These are phyloP conservation scores for Amphichorda felina DNA, from an alignment of 2,329 filamentous ascomycete genomes.

Conservation along the genomic window DNA sequence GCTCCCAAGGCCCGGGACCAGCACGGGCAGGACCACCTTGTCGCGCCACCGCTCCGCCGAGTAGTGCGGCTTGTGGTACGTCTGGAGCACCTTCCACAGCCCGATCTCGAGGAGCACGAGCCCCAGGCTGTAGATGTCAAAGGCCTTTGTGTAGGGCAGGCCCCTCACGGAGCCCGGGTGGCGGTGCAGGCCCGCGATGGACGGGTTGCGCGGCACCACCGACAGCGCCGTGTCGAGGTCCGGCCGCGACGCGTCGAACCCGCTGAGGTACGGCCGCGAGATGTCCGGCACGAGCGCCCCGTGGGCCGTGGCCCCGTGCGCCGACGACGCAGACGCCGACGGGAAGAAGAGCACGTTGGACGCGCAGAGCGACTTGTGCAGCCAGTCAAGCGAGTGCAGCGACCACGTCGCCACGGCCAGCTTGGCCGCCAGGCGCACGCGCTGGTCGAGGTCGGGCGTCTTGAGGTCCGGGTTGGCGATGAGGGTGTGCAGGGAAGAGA, in stretches of 20 bases:
- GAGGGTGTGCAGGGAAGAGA: slow-evolving; percentile 25
- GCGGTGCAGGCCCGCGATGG: slow-evolving; percentile 30
- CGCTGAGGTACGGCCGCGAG: slow-evolving; percentile 31
- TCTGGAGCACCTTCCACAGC: slow-evolving; percentile 30
- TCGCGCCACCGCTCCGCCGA: slow-evolving; percentile 28
- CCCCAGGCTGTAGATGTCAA: slow-evolving; percentile 41
- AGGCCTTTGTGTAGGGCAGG: slow-evolving; percentile 31
- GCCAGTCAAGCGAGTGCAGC: slow-evolving; percentile 41
- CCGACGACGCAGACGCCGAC: slow-evolving; percentile 21
- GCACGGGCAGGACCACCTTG: slow-evolving; percentile 23
- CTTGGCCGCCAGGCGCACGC: slow-evolving; percentile 26
- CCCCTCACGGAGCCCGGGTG: slow-evolving; percentile 30
- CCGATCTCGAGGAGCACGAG: slow-evolving; percentile 38
- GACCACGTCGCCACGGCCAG: slow-evolving; percentile 33
- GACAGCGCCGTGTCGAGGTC: slow-evolving; percentile 38
- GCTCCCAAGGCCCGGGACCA: slow-evolving; percentile 27
- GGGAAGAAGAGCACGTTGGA: slow-evolving; percentile 43
- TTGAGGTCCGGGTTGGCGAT: slow-evolving; percentile 25
- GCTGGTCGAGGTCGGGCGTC: slow-evolving; percentile 30
- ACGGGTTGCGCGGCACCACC: slow-evolving; percentile 27
- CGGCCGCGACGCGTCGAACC: slow-evolving; percentile 43
- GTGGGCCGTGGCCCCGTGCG: slow-evolving; percentile 15
- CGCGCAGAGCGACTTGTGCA: slow-evolving; percentile 43
- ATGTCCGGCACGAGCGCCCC: slow-evolving; percentile 26
- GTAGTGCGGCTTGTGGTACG: slow-evolving; percentile 28